These are phyloP conservation scores for Nitzschia sp. DNA, from an alignment of 108 stramenopile genomes.

Conservation along the genomic window DNA sequence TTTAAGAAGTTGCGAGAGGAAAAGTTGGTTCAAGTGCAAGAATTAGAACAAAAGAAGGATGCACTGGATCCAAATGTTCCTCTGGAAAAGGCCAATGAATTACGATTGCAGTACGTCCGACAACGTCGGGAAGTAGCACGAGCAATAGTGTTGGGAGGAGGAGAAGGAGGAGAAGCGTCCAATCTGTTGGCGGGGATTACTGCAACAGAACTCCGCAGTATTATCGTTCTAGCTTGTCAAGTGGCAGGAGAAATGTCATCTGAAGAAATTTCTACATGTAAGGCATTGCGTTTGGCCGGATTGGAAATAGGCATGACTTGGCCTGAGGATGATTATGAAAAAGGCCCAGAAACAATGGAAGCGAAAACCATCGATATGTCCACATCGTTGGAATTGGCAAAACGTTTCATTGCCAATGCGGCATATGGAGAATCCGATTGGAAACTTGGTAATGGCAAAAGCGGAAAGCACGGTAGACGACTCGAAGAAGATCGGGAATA, in stretches of 20 bases:
- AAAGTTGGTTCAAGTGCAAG: conserved; percentile 20
- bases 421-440: conserved; percentile 10
- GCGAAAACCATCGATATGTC: not conserved
- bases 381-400: conserved; percentile 6
- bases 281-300: conserved; percentile 61
- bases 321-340: conserved; percentile 27
- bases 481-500: conserved; percentile 26
- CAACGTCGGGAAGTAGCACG: not conserved
- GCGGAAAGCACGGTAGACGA: conserved; percentile 22
- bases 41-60: conserved; percentile 11
- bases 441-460: conserved; percentile 10
- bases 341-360: not conserved
- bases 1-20: conserved; percentile 37
- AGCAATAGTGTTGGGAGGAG: not conserved
- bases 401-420: conserved; percentile 23
- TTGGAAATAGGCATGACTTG: conserved; percentile 48
- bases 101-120: conserved; percentile 1
- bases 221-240: conserved; percentile 70
- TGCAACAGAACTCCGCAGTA: conserved; percentile 31
- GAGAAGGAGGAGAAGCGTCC: not conserved
- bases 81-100: conserved; percentile 1
- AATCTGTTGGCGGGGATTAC: conserved; percentile 25
- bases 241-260: conserved; percentile 64
- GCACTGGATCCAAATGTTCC: not conserved
- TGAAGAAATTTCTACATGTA: conserved; percentile 44